A percentile compares a stretch with the other conserved stretches of the same genome.
Evolutionary conservation across 495 filamentous ascomycete species (phyloP).

Genomic region (Cetradonia linearis): DNA sequence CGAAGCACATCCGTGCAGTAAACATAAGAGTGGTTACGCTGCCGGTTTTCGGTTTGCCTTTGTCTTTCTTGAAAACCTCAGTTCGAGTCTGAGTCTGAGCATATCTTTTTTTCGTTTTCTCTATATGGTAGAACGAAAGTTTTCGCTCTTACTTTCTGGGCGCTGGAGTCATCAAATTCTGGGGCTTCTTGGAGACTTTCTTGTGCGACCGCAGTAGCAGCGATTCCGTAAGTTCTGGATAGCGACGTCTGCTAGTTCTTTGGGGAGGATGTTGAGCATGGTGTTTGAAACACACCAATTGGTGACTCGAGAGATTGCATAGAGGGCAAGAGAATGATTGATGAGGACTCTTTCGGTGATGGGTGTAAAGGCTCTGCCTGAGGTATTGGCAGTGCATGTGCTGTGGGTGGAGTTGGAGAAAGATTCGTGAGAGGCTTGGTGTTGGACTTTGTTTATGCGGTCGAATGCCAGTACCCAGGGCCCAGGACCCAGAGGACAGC

Average conservation of each 20-base stretch:
- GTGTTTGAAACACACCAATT: not conserved
- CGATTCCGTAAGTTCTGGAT: not conserved
- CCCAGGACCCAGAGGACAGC: not conserved
- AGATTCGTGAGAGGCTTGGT: not conserved
- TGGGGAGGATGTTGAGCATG: not conserved
- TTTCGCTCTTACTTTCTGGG: too few relatives aligned
- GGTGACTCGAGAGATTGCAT: slow-evolving; percentile 5
- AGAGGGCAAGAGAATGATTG: not conserved
- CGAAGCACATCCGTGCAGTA: too few relatives aligned
- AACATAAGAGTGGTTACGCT: not conserved
- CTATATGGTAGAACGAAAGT: not conserved
- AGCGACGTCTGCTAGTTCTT: not conserved
- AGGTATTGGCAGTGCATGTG: not conserved
- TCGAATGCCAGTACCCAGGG: too few relatives aligned
- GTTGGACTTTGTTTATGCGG: too few relatives aligned
- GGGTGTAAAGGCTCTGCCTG: not conserved
- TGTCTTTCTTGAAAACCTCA: not conserved
- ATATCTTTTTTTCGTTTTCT: not conserved
- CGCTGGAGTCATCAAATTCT: too few relatives aligned
- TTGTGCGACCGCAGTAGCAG: slow-evolving; percentile 3
- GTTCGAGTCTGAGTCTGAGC: not conserved
- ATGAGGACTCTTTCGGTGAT: not conserved
- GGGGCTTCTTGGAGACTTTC: too few relatives aligned
- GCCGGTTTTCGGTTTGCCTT: not conserved
- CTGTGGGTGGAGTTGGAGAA: not conserved